phyloP scores from a whole-genome alignment of 306 rosid species.

The Calophaca sinica region DNA sequence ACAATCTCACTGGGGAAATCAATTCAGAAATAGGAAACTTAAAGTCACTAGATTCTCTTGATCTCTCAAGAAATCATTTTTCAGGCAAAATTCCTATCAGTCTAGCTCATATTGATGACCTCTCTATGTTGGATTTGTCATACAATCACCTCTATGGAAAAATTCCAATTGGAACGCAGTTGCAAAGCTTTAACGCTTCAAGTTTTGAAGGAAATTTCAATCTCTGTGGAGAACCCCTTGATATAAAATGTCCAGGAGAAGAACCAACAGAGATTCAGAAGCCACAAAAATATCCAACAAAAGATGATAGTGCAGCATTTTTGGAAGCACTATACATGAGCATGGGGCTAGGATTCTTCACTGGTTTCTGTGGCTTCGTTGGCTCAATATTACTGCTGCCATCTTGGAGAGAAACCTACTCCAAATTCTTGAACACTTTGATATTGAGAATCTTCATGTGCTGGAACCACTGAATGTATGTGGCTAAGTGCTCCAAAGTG shows the following conservation, averaged over 20 bases:
- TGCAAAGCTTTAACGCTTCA: constrained; percentile 15
- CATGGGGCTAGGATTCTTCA: constrained; percentile 9
- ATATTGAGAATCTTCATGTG: not conserved
- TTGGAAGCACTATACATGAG: constrained; percentile 35
- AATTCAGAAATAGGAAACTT: constrained; percentile 9
- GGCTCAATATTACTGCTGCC: not conserved
- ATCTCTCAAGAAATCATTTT: constrained; percentile 38
- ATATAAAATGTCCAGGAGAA: constrained; percentile 1
- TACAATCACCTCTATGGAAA: constrained; percentile 25
- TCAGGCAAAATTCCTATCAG: constrained; percentile 23
- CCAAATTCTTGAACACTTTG: not conserved
- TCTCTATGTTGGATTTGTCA: constrained; percentile 33
- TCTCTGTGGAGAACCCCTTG: constrained; percentile 39
- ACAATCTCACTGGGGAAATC: constrained; percentile 28
- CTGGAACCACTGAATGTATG: too few species aligned
- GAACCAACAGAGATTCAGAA: not conserved
- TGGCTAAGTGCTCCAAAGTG: too few species aligned
- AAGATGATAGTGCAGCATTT: constrained; percentile 1
- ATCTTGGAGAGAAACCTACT: not conserved
- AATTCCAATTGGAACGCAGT: constrained; percentile 35
- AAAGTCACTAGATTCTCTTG: constrained; percentile 32
- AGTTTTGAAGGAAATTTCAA: not conserved
- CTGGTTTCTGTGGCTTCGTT: constrained; percentile 20
- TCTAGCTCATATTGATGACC: constrained; percentile 7
- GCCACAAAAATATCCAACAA: not conserved